A percentile compares a stretch with the other conserved stretches of the same genome.
phyloP scores from a whole-genome alignment of 148 eudicot species.

The Amaranthus hypochondriacus region DNA sequence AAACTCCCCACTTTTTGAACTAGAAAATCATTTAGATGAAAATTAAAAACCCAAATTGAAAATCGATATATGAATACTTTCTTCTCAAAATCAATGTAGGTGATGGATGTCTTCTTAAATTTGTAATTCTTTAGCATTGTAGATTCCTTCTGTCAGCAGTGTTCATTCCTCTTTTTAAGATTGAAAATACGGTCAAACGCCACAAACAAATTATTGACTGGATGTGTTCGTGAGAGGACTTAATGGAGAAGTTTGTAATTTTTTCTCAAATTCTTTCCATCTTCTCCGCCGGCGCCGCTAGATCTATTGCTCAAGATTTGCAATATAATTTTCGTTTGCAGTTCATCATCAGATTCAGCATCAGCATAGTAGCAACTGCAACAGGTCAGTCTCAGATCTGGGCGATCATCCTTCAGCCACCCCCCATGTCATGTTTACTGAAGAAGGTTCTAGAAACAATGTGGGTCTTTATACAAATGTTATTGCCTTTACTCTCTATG shows the following conservation, averaged over 20 bases:
- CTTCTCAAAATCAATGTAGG: too few relatives aligned
- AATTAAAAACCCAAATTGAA: too few relatives aligned
- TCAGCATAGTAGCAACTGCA: conserved; percentile 42
- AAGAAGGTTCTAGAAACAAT: conserved; percentile 63
- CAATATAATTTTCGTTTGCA: conserved; percentile 21
- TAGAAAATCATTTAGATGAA: too few relatives aligned
- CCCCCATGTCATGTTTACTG: conserved; percentile 38
- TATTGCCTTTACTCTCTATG: conserved; percentile 76
- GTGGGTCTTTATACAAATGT: conserved; percentile 73
- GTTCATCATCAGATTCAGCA: conserved; percentile 57
- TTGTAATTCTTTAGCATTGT: too few relatives aligned
- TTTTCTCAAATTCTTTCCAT: not conserved
- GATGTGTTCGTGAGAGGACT: too few relatives aligned
- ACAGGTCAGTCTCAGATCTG: conserved; percentile 62
- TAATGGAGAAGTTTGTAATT: conserved; percentile 21
- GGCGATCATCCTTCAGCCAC: conserved; percentile 71
- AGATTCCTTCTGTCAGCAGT: too few relatives aligned
- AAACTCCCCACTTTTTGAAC: too few relatives aligned
- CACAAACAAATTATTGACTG: too few relatives aligned
- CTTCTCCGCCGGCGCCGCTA: not conserved
- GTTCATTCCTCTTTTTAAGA: too few relatives aligned
- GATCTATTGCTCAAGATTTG: not conserved
- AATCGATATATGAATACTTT: too few relatives aligned
- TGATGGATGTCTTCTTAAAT: too few relatives aligned
- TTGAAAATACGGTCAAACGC: too few relatives aligned